A percentile compares a stretch with the other conserved stretches of the same genome.
These are phyloP conservation scores for Speleostelium caveatum DNA, from an alignment of 78 protist genomes.

Conservation along the genomic window DNA sequence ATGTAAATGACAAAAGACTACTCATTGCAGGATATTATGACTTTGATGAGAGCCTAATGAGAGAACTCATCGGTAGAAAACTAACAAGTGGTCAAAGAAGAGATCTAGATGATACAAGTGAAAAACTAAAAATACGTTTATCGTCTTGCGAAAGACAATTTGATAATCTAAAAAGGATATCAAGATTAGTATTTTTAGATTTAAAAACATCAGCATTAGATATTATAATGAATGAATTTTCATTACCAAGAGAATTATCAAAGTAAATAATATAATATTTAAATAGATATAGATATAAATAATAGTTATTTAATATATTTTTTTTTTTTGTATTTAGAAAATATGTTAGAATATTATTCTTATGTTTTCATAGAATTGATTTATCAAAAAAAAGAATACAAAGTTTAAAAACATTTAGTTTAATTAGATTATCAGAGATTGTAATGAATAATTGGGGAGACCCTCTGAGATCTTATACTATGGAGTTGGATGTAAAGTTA, in stretches of 20 bases:
- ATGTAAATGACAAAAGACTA: not conserved
- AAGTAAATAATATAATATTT: slow-evolving; percentile 4
- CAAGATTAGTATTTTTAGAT: slow-evolving; percentile 54
- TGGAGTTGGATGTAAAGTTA: slow-evolving; percentile 49
- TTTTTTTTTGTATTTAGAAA: slow-evolving; percentile 6
- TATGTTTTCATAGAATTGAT: slow-evolving; percentile 72
- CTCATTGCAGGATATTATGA: slow-evolving; percentile 69
- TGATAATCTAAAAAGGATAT: slow-evolving; percentile 72
- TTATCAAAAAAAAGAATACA: slow-evolving; percentile 48
- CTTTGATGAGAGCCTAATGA: slow-evolving; percentile 26
- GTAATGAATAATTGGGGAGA: slow-evolving; percentile 75
- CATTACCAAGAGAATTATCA: slow-evolving; percentile 42
- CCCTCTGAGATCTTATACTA: slow-evolving; percentile 16
- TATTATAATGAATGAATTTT: slow-evolving; percentile 69
- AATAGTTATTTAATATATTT: not conserved
- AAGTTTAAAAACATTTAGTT: slow-evolving; percentile 14
- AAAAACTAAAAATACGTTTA: slow-evolving; percentile 38
- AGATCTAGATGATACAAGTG: slow-evolving; percentile 57
- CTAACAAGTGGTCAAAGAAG: slow-evolving; percentile 70
- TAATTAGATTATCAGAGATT: slow-evolving; percentile 44
- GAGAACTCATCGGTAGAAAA: slow-evolving; percentile 70
- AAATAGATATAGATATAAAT: not conserved
- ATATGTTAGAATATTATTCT: slow-evolving; percentile 50
- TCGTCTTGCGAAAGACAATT: slow-evolving; percentile 74
- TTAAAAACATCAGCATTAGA: slow-evolving; percentile 39